Conservation (phyloP, 805 yeast genomes). For the Ogataea chonburiensis region DNA sequence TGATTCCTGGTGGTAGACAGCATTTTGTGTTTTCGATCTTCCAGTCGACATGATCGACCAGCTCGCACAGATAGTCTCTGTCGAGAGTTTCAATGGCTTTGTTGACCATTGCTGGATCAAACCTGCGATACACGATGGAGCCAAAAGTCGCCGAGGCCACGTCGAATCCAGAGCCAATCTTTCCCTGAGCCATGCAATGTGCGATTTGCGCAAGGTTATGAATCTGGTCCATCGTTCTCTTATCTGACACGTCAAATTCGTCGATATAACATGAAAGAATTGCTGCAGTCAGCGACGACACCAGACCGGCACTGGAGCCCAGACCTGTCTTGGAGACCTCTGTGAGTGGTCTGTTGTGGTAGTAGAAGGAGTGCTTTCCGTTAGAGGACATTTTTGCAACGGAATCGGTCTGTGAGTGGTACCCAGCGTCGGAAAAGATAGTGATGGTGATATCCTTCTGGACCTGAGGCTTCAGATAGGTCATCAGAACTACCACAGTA, state of each 20-base stretch:
- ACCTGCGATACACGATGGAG: constrained; percentile 77
- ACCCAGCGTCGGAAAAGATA: constrained; percentile 82
- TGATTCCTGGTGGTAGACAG: constrained; percentile 64
- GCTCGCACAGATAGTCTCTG: constrained; percentile 27
- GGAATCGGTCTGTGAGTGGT: constrained; percentile 72
- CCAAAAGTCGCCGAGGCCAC: constrained; percentile 96
- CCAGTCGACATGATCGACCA: constrained; percentile 57
- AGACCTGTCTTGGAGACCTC: constrained; percentile 90
- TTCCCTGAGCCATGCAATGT: constrained; percentile 92
- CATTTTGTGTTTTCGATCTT: constrained; percentile 52
- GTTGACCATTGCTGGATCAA: constrained; percentile 53
- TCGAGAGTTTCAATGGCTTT: constrained; percentile 17
- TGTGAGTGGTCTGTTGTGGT: constrained; percentile 58
- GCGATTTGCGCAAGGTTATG: constrained; percentile 88
- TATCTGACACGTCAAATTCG: constrained; percentile 32
- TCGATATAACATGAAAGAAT: constrained; percentile 47
- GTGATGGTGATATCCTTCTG: constrained; percentile 46
- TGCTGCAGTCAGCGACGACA: constrained; percentile 74
- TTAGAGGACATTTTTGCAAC: constrained; percentile 34
- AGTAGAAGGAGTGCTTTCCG: constrained; percentile 48
- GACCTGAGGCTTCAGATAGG: constrained; percentile 44
- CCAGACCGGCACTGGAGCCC: constrained; percentile 95
- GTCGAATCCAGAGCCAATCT: constrained; percentile 96
- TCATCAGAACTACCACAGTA: constrained; percentile 53
- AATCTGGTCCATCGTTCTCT: constrained; percentile 37